These are phyloP conservation scores for Crithidia thermophila DNA, from an alignment of 208 protist genomes.

Conservation along the genomic window DNA sequence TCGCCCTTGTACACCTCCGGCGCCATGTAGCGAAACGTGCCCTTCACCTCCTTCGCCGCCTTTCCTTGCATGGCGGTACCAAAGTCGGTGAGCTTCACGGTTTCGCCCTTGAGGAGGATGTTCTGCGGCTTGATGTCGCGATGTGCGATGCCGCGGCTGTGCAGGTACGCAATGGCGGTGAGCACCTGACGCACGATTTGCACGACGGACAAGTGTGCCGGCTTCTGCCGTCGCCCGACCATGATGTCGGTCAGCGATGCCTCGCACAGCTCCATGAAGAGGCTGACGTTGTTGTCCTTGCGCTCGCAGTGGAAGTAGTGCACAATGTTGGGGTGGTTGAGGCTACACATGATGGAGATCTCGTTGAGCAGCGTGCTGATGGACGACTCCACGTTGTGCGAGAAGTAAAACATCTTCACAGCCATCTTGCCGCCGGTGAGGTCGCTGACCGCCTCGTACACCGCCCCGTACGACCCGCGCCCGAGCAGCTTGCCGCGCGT, in stretches of 20 bases:
- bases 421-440: conserved; percentile 93
- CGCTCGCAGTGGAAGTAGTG: conserved; percentile 93
- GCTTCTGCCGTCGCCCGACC: conserved; percentile 49
- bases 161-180: conserved; percentile 96
- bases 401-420: conserved; percentile 93
- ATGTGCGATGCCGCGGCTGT: conserved; percentile 97
- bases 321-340: conserved; percentile 93
- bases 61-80: conserved; percentile 87
- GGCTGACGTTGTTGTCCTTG: conserved; percentile 82
- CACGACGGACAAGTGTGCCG: conserved; percentile 60
- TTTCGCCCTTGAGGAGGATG: conserved; percentile 89
- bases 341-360: conserved; percentile 92
- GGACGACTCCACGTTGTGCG: conserved; percentile 61
- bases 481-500: conserved; percentile 88
- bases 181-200: conserved; percentile 94
- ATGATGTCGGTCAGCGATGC: conserved; percentile 87
- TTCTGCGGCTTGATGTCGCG: conserved; percentile 98
- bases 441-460: conserved; percentile 91
- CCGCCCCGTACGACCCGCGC: conserved; percentile 86
- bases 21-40: conserved; percentile 95
- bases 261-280: conserved; percentile 94
- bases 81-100: conserved; percentile 98
- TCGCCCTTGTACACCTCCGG: conserved; percentile 90
- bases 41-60: conserved; percentile 72
- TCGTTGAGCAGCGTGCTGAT: conserved; percentile 89